phyloP scores from a whole-genome alignment of 257 asterid species.

The Solanum virginianum region DNA sequence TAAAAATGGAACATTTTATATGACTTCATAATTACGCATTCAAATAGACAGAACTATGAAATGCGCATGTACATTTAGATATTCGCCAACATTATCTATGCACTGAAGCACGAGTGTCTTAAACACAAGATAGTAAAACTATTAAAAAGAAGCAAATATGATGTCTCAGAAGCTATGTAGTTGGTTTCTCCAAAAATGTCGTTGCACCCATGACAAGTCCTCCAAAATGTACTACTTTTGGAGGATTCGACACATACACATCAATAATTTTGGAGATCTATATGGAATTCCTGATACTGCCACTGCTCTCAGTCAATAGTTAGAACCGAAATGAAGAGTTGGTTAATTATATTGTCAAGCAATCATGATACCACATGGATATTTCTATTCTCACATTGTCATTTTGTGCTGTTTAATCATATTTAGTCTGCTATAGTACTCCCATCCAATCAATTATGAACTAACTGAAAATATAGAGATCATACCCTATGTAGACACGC shows the following conservation, averaged over 20 bases:
- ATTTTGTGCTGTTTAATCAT: not conserved
- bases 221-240: not conserved
- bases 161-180: not conserved
- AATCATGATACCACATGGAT: not conserved
- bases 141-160: not conserved
- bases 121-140: not conserved
- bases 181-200: no score
- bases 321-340: not conserved
- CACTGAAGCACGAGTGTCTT: not conserved
- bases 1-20: not conserved
- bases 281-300: no score
- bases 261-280: not conserved
- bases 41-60: not conserved
- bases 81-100: not conserved
- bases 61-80: not conserved
- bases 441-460: not conserved
- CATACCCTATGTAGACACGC: constrained; percentile 92
- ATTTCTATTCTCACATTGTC: not conserved
- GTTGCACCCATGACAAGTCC: not conserved
- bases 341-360: not conserved
- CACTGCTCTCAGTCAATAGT: not conserved
- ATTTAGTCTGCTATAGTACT: not conserved
- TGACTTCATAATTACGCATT: not conserved
- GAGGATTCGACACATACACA: not conserved
- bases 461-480: not conserved